Evolutionary conservation across 768 basidiomycete species (phyloP).

Genomic region (Tylopilus plumbeoviolaceoides): DNA sequence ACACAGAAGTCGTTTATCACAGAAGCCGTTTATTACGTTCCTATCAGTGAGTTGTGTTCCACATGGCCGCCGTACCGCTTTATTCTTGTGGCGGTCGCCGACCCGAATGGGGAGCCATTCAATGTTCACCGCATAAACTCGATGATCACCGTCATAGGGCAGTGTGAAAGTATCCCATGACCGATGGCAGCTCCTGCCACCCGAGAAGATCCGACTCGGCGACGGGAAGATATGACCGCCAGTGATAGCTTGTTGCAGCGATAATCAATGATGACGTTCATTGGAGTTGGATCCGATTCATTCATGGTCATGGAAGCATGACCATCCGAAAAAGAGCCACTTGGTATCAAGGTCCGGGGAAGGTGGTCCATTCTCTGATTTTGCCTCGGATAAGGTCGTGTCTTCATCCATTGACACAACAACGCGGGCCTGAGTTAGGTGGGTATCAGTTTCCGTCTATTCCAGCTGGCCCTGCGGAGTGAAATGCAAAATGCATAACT

Average conservation of each 20-base stretch:
- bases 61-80: conserved; percentile 4
- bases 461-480: conserved; percentile 3
- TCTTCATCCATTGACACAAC: conserved; percentile 8
- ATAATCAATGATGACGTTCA: not conserved
- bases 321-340: not conserved
- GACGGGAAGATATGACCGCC: not conserved
- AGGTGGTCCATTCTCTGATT: not conserved
- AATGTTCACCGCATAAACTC: not conserved
- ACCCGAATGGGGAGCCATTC: not conserved
- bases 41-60: not conserved
- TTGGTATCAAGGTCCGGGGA: not conserved
- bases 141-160: conserved; percentile 11
- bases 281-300: conserved; percentile 1
- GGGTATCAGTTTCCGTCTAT: not conserved
- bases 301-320: conserved; percentile 1
- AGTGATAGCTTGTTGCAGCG: not conserved
- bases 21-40: conserved; percentile 7
- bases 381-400: conserved; percentile 1
- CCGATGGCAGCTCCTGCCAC: not conserved
- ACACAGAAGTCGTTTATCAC: too few relatives aligned
- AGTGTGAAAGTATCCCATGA: not conserved
- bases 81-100: conserved; percentile 10
- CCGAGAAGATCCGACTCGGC: not conserved
- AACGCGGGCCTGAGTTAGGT: conserved; percentile 2
- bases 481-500: not conserved